phyloP scores from a whole-genome alignment of 352 stramenopile genomes.

The Pythium aquatile region DNA sequence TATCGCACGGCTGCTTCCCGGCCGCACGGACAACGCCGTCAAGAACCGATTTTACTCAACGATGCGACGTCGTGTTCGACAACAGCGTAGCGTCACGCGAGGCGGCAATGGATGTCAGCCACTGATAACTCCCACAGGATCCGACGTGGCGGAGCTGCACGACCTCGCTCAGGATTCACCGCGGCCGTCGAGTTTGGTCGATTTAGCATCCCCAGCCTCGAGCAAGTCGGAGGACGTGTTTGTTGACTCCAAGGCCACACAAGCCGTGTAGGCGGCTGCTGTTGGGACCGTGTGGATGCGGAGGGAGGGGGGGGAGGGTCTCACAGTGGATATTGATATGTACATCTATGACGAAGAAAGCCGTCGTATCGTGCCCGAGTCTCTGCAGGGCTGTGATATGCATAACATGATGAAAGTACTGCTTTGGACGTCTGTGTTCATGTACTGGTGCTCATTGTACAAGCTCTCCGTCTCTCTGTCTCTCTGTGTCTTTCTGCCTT shows the following conservation, averaged over 20 bases:
- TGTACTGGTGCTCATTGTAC: too few species aligned
- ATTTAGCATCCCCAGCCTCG: constrained; percentile 7
- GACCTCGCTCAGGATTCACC: constrained; percentile 16
- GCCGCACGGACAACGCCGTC: constrained; percentile 95
- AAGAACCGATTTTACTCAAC: constrained; percentile 95
- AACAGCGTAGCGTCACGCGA: constrained; percentile 41
- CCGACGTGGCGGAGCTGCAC: neutral
- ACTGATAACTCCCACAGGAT: neutral
- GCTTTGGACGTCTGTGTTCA: too few species aligned
- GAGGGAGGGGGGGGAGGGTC: too few species aligned
- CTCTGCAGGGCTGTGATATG: too few species aligned
- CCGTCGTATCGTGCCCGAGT: too few species aligned
- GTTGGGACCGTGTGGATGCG: too few species aligned
- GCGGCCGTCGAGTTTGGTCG: constrained; percentile 10
- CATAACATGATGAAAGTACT: too few species aligned
- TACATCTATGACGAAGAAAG: too few species aligned
- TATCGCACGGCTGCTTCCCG: constrained; percentile 94
- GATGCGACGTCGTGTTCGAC: constrained; percentile 59
- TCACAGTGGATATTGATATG: too few species aligned
- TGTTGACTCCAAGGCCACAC: neutral
- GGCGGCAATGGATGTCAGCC: neutral
- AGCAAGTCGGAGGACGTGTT: constrained; percentile 3
- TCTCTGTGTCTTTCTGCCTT: too few species aligned
- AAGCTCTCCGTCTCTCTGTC: too few species aligned
- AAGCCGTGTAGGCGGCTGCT: neutral